Evolutionary conservation across 2,329 filamentous ascomycete species (phyloP).

Genomic region (Leptosphaerulina australis): DNA sequence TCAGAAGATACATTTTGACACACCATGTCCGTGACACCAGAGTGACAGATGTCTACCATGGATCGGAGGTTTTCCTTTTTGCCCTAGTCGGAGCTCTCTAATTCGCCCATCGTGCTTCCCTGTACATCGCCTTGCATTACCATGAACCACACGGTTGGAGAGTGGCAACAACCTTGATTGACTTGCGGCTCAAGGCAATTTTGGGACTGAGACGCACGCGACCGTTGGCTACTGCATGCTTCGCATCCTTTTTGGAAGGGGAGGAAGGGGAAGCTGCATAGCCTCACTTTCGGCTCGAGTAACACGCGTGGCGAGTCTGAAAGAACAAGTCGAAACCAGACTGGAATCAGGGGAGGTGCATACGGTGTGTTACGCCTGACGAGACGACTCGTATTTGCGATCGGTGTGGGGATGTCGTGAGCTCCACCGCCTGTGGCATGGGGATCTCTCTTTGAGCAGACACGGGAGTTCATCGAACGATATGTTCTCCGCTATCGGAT

Average conservation of each 20-base stretch:
- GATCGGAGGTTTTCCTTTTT: no score
- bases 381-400: slow-evolving; percentile 3
- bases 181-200: neutral
- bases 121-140: neutral
- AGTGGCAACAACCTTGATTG: neutral
- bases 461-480: no score
- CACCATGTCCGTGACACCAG: no score
- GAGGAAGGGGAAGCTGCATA: neutral
- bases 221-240: neutral
- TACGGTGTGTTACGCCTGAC: slow-evolving; percentile 3
- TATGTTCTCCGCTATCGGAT: neutral
- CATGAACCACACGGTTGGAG: neutral
- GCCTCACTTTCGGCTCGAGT: neutral
- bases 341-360: neutral
- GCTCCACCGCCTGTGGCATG: no score
- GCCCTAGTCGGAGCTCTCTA: no score
- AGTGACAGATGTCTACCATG: no score
- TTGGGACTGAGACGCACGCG: neutral
- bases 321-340: neutral
- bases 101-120: neutral
- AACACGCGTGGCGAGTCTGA: neutral
- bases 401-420: slow-evolving; percentile 1
- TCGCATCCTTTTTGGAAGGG: neutral
- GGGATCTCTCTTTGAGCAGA: no score
- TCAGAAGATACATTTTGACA: no score